A percentile compares a stretch with the other conserved stretches of the same genome.
Conservation (phyloP, 1,284 basidiomycete genomes). For the Ganoderma boninense region DNA sequence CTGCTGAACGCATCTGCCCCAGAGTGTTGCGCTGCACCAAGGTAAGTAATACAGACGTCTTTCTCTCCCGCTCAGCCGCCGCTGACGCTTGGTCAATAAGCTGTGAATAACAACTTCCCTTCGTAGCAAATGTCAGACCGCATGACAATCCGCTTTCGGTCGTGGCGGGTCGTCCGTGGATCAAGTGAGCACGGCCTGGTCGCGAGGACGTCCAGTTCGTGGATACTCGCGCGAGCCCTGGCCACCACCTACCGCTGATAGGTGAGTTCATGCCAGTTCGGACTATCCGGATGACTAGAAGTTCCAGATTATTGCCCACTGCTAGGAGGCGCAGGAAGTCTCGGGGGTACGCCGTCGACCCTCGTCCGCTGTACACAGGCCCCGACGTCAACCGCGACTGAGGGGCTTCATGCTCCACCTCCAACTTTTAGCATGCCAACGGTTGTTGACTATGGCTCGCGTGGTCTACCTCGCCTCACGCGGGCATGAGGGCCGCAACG, state of each 20-base stretch:
- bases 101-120: background rate
- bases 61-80: background rate
- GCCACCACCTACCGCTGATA: background rate
- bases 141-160: too few relatives aligned
- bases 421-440: background rate
- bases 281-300: background rate
- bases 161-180: too few relatives aligned
- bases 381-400: too few relatives aligned
- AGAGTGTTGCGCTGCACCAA: background rate
- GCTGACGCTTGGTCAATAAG: background rate
- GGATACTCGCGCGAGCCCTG: background rate
- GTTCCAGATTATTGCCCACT: too few relatives aligned
- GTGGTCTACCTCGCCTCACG: background rate
- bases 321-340: background rate
- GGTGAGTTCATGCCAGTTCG: background rate
- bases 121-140: background rate
- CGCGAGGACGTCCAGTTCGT: background rate
- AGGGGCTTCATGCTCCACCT: too few relatives aligned
- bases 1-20: background rate
- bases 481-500: background rate
- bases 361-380: too few relatives aligned
- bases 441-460: background rate
- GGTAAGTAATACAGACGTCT: background rate
- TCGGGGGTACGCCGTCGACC: too few relatives aligned
- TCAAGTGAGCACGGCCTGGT: background rate